Base-by-base conservation (phyloP, 208 protist species). In the Eutreptiella sp. region DNA sequence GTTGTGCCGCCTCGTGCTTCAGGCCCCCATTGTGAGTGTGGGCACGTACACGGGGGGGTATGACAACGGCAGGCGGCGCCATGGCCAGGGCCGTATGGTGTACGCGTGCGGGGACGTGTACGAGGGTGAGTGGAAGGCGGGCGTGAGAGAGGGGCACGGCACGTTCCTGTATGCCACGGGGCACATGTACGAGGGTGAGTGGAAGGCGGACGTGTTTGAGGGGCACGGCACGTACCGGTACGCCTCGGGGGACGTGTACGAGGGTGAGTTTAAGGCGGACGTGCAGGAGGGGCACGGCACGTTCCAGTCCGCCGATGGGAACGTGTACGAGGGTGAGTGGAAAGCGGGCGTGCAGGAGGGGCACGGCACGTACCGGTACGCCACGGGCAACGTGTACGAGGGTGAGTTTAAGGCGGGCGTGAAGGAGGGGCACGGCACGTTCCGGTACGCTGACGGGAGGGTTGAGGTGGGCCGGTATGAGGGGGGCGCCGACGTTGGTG, bases 281-380 rank as follows among this genome's bases (percentile, higher is more conserved):
- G 66, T 59, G 2, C 76, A 89, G 16, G 38, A 80, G 2, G 88
- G 88, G 9, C 64, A 79, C n/a, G 88, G 85, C 11, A 75, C 64
- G 27, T 76, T 90, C 73, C 59, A 63, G 46, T 84, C 76, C 63
- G 65, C 57, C 27, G 73, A 80, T 46, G 70, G 73, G 21, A 61
- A 77, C 45, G 38, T 72, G 1, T 83, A 83, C 55, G 67, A 77
- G 41, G 77, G 77, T 39, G 61, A 76, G 58, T 92, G 83, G 80
- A 76, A 73, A 21, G 76, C 84, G 57, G 82, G 81, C n/a, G 65
- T 85, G 52, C 83, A 85, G 3, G 63, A 94, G 41, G 88, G 88
- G 21, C 61, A 79, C 28, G 88, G 88, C n/a, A 28, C 9, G 11
- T 57, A 57, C 50, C 16, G 29, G 11, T 57, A 33, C 31, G 36